Evolutionary conservation across 441 rosid species (phyloP), one percentile per base, ranked within the genome.

Genomic region (Aquilaria agallochum): DNA sequence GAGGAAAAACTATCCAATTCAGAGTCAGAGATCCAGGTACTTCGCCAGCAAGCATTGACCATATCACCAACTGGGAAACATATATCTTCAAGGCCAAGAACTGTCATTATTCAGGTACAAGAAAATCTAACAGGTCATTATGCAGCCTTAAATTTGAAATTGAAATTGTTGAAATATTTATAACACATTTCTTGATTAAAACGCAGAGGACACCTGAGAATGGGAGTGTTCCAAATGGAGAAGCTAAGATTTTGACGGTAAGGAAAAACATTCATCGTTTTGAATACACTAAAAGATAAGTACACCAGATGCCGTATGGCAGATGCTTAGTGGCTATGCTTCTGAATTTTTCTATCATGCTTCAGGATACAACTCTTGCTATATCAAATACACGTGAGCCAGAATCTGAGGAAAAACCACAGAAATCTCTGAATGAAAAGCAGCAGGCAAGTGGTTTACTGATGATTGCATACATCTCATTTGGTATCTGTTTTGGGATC

Each of bases 11-110:
- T 96, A 71, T 84, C 97, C 66, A 96, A 96, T 78, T 87, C 86
- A 56, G 99, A 96, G 78, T 93, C 99, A 8, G 99, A 96, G 80
- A 96, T 79, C 79, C 99, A 96, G 86, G 98, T 96, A 57, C 96
- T 96, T 62, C 95, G 99, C 53, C 97, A 96, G 81, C 99, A 96
- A 76, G 95, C 99, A 62, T 77, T 96, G 73, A 78, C 95, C 66
- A 86, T 96, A 63, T 93, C 99, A 14, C 98, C 99, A 58, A 93
- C 98, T 54, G 95, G 96, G 62, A 93, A 89, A 76, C 53, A 89
- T 63, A 72, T 90, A 76, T 69, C 94, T 62, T 74, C 79, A 2
- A 83, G 92, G 69, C 84, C 87, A 66, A 90, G 79, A 76, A 80
- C 96, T 62, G 69, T 80, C 71, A 69, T 80, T 75, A 72, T 86